Base-by-base conservation (phyloP, 257 asterid species). In the Scutellaria baicalensis region DNA sequence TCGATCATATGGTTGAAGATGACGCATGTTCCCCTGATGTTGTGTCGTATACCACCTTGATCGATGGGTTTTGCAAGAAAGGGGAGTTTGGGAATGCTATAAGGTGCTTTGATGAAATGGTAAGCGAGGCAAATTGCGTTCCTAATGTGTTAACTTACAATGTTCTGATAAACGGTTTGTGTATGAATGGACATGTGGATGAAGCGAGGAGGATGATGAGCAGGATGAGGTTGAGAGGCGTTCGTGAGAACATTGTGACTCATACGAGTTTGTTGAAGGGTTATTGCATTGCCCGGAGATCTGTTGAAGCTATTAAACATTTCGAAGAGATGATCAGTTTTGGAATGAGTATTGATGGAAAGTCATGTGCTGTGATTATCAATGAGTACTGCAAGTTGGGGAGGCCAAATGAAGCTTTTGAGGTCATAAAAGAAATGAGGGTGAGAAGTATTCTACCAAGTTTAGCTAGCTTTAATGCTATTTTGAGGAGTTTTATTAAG, bases 261-360 rank as follows among this genome's bases (percentile, higher is more conserved):
- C 85, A 79, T 54, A 84, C 87, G 35, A 68, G 82, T 76, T 72
- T 84, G 72, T 48, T 84, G 71, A 84, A 72, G 79, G 89, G 89
- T 23, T 82, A 82, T 63, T 79, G 84, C 64, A 44, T 64, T 43
- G 85, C 76, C 0, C 80, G 83, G 36, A 82, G 82, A 72, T 77
- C 85, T 0, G 65, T 66, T 18, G 89, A 84, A 43, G 89, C 87
- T 2, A 77, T 84, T 68, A 44, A 35, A 5, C 76, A 72, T 75
- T 84, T 84, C 68, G 79, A 80, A 70, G 84, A 82, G 72, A 82
- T 84, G 82, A 48, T 61, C 45, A 50, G 49, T 21, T 72, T 66
- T 40, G 86, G 85, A 1, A 75, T 82, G 82, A 73, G 43, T 48
- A 75, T 72, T 21, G 89, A 84, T 68, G 74, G 33, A 42, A 82